Evolutionary conservation across 164 flowering plant species (phyloP), one percentile per base, ranked within the genome.

Genomic region (Kingdonia uniflora): DNA sequence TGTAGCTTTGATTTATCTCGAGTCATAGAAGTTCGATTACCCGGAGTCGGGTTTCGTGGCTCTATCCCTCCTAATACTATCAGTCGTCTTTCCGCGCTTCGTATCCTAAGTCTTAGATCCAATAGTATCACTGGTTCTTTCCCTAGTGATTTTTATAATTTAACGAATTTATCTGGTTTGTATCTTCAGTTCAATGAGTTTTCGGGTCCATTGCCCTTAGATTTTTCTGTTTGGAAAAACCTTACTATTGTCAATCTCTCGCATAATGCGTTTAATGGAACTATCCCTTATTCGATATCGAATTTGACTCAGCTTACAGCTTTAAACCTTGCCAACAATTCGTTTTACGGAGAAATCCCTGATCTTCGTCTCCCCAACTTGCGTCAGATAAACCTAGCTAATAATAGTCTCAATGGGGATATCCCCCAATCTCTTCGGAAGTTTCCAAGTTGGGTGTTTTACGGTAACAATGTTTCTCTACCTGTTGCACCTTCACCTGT

Each of bases 141-240:
- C 59, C 97, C 95, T 45, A 21, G 68, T 54, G 90, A 84, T 60
- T 63, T 90, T 19, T 19, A 58, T 19, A 70, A 70, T 16, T 77
- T 86, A 11, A 45, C 51, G 15, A 76, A 72, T 56, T 73, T 90
- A 50, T 69, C 78, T 0, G 13, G 46, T 7, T 70, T 90, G 41
- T 67, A 77, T 64, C 85, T 90, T 37, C 82, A 62, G 62, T 80
- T 86, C 52, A 90, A 90, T 66, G 71, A 74, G 61, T 72, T 90
- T 25, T 80, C 94, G 13, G 97, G 97, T 82, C 57, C 94, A 85
- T n/a, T 40, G 42, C 55, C 76, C 7, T 49, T 64, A 11, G 54
- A 82, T 12, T 78, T 92, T 20, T 33, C 66, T 0, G 68, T 52
- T 13, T 52, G 55, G 55, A 52, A 38, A 1, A 52, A 69, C 35